These are phyloP conservation scores for Fusarium beomiforme DNA, from an alignment of 2,329 filamentous ascomycete species.

Conservation along the genomic window DNA sequence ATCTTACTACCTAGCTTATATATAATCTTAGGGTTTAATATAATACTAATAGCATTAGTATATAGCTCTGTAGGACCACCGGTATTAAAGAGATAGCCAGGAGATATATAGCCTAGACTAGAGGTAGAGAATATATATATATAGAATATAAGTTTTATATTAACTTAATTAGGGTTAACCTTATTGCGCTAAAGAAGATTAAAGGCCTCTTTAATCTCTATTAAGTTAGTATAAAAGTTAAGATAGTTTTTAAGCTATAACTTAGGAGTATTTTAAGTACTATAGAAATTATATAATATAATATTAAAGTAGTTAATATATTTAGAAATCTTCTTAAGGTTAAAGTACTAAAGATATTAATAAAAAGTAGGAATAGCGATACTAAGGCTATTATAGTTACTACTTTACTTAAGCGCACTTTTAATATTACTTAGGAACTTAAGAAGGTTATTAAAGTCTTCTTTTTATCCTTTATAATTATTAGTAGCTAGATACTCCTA, in stretches of 20 bases:
- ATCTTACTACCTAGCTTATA: background rate
- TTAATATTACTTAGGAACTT: slow-evolving; percentile 33
- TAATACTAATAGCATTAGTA: background rate
- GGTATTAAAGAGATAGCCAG: background rate
- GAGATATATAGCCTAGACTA: background rate
- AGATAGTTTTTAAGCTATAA: background rate
- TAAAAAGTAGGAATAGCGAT: slow-evolving; percentile 35
- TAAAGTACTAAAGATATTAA: slow-evolving; percentile 40
- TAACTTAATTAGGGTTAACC: background rate
- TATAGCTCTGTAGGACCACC: background rate
- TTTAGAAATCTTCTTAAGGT: background rate
- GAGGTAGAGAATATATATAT: background rate
- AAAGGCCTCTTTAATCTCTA: slow-evolving; percentile 4
- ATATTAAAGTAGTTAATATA: slow-evolving; percentile 44
- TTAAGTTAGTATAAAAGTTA: slow-evolving; percentile 25
- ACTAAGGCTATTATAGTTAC: background rate
- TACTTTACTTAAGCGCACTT: slow-evolving; percentile 29
- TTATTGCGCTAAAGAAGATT: slow-evolving; percentile 14
- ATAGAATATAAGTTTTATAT: slow-evolving; percentile 24
- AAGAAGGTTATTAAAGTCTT: slow-evolving; percentile 49
- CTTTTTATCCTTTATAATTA: slow-evolving; percentile 49
- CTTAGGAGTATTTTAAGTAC: background rate
- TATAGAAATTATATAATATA: slow-evolving; percentile 29
- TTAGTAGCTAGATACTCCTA: slow-evolving; percentile 38
- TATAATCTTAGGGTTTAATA: background rate